Evolutionary conservation across 2,329 filamentous ascomycete genomes (phyloP), one percentile per base, ranked within the genome.

Genomic region (Fusarium succisae): DNA sequence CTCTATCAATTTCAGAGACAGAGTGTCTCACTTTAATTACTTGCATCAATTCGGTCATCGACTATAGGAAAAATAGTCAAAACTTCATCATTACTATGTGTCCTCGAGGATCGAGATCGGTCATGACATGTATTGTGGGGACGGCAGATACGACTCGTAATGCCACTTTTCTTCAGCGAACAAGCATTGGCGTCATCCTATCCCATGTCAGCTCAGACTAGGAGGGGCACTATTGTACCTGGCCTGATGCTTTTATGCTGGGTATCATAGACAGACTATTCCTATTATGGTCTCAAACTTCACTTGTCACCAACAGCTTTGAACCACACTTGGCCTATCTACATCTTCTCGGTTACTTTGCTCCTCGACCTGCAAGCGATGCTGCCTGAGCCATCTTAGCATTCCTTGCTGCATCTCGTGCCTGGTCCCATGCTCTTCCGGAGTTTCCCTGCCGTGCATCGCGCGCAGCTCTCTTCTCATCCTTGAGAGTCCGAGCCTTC

Each of bases 401-500:
- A 80, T 91, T 90, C 74, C 85, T 84, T 24, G 86, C 86, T 77
- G 87, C 85, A 59, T 83, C 82, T 57, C 82, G 77, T 44, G 76
- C 76, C 73, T 82, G 81, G 80, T 91, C 89, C 89, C 90, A 90
- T 41, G 87, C 86, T 67, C 88, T 85, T n/a, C 88, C 86, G 48
- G 85, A 86, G 28, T 86, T 88, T 18, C 87, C 87, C 37, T 85
- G 81, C 69, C 85, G 84, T 22, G 84, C 85, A 39, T 90, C 91
- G 70, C 88, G 87, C 73, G 89, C 87, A 17, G 88, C 88, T 75
- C 85, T 90, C 80, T 89, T 90, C 78, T 90, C 89, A 69, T 91
- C 89, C 79, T 90, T 87, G 44, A 97, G 86, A 44, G 92, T 92
- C 80, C 90, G 91, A 50, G 93, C 92, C 81, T 94, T 94, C 81